Evolutionary conservation across 352 stramenopile genomes (phyloP).

Genomic region (Phytophthora palmivora): DNA sequence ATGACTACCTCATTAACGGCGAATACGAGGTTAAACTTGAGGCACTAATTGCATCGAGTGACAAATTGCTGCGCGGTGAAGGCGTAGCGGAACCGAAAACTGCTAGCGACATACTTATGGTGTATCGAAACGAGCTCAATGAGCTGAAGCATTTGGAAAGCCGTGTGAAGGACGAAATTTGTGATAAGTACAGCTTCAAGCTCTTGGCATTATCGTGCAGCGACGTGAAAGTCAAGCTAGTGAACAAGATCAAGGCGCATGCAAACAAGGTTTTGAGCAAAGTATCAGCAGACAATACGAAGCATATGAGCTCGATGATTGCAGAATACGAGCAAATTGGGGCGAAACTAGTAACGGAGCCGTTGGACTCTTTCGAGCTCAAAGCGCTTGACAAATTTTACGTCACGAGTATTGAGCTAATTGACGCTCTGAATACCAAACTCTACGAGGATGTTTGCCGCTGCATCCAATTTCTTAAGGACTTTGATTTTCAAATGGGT

Average conservation of each 20-base stretch:
- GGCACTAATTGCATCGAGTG: slow-evolving; percentile 47
- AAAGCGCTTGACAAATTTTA: slow-evolving; percentile 91
- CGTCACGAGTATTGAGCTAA: slow-evolving; percentile 70
- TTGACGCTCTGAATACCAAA: slow-evolving; percentile 74
- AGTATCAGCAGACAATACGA: slow-evolving; percentile 87
- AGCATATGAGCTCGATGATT: slow-evolving; percentile 89
- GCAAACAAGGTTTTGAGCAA: slow-evolving; percentile 76
- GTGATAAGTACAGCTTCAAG: slow-evolving; percentile 91
- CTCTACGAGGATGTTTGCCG: slow-evolving; percentile 82
- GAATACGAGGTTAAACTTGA: slow-evolving; percentile 75
- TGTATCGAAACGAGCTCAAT: slow-evolving; percentile 61
- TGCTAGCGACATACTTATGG: slow-evolving; percentile 54
- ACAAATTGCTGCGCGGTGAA: slow-evolving; percentile 27
- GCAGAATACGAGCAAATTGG: slow-evolving; percentile 90
- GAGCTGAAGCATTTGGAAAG: slow-evolving; percentile 60
- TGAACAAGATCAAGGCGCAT: slow-evolving; percentile 75
- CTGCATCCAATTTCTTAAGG: slow-evolving; percentile 89
- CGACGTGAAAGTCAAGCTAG: slow-evolving; percentile 89
- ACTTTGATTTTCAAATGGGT: slow-evolving; percentile 86
- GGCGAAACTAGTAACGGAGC: slow-evolving; percentile 86
- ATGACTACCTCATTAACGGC: slow-evolving; percentile 82
- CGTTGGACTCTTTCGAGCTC: slow-evolving; percentile 91
- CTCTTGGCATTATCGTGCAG: slow-evolving; percentile 90
- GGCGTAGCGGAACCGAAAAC: slow-evolving; percentile 17
- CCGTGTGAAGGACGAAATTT: slow-evolving; percentile 51